Conservation (phyloP, 805 yeast genomes). For the Saccharomycodes ludwigii region DNA sequence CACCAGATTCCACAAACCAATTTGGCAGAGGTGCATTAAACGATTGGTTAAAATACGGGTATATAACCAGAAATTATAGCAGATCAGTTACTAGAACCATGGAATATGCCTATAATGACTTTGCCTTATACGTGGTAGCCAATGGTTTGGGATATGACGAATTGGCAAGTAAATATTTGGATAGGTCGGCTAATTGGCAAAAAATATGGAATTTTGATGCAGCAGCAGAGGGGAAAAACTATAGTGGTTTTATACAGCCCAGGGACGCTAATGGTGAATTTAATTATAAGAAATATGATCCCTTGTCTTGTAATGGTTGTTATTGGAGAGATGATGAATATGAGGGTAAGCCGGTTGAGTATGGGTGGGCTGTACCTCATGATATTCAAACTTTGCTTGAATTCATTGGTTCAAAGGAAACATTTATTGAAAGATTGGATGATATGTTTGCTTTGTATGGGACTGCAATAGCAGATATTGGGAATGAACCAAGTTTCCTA, state of each 20-base stretch:
- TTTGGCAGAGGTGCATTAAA: conserved; percentile 27
- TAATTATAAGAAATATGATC: conserved; percentile 18
- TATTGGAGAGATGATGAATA: conserved; percentile 26
- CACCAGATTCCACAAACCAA: conserved; percentile 21
- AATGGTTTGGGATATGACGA: conserved; percentile 17
- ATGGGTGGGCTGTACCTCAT: conserved; percentile 26
- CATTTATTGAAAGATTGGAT: conserved; percentile 21
- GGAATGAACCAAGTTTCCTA: conserved; percentile 27
- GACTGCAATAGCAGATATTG: conserved; percentile 19
- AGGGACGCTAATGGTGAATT: conserved; percentile 20
- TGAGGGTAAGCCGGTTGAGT: conserved; percentile 25
- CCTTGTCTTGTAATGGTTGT: conserved; percentile 23
- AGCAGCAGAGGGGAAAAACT: conserved; percentile 10
- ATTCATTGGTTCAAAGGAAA: conserved; percentile 19
- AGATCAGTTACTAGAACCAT: conserved; percentile 26
- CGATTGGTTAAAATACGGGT: conserved; percentile 25
- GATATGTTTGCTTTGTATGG: conserved; percentile 26
- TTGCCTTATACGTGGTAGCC: conserved; percentile 24
- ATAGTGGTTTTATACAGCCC: conserved; percentile 26
- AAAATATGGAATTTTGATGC: conserved; percentile 25
- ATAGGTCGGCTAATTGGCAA: conserved; percentile 26
- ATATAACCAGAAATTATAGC: conserved; percentile 21
- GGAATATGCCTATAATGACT: conserved; percentile 28
- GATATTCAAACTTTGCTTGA: conserved; percentile 20
- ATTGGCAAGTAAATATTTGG: conserved; percentile 19